Conservation (phyloP, 768 basidiomycete genomes). For the Phlegmacium glaucopus region DNA sequence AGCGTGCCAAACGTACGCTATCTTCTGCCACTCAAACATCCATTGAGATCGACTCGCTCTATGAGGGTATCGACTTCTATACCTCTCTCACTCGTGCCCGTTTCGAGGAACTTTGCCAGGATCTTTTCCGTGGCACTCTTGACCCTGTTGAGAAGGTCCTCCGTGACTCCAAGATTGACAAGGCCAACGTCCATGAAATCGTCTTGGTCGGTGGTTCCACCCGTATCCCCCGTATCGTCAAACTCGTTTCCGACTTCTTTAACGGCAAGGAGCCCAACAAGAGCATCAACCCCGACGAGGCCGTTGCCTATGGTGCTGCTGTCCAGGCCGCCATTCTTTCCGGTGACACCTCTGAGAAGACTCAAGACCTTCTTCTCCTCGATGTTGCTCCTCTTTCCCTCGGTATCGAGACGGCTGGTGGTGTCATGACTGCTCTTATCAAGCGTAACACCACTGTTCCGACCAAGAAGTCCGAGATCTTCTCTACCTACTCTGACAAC, state of each 20-base stretch:
- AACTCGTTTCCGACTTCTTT: slow-evolving; percentile 97
- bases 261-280: slow-evolving; percentile 97
- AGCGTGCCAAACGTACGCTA: too few relatives aligned
- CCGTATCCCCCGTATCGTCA: slow-evolving; percentile 93
- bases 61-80: slow-evolving; percentile 94
- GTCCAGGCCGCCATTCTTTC: slow-evolving; percentile 97
- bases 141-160: slow-evolving; percentile 97
- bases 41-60: slow-evolving; percentile 96
- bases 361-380: slow-evolving; percentile 6
- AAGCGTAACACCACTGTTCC: slow-evolving; percentile 6
- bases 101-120: slow-evolving; percentile 87
- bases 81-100: slow-evolving; percentile 91
- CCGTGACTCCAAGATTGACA: slow-evolving; percentile 96
- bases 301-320: slow-evolving; percentile 96
- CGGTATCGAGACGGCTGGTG: slow-evolving; percentile 9
- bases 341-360: slow-evolving; percentile 78
- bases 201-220: slow-evolving; percentile 92
- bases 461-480: slow-evolving; percentile 7
- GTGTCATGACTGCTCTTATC: slow-evolving; percentile 5
- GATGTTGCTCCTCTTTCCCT: slow-evolving; percentile 5
- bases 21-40: slow-evolving; percentile 50
- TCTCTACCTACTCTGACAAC: slow-evolving; percentile 9
- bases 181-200: slow-evolving; percentile 90
- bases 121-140: slow-evolving; percentile 83
- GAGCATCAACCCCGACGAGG: slow-evolving; percentile 98